These are phyloP conservation scores for Debaryomycetaceae sp. DNA, from an alignment of 1,139 yeast species.

Conservation along the genomic window DNA sequence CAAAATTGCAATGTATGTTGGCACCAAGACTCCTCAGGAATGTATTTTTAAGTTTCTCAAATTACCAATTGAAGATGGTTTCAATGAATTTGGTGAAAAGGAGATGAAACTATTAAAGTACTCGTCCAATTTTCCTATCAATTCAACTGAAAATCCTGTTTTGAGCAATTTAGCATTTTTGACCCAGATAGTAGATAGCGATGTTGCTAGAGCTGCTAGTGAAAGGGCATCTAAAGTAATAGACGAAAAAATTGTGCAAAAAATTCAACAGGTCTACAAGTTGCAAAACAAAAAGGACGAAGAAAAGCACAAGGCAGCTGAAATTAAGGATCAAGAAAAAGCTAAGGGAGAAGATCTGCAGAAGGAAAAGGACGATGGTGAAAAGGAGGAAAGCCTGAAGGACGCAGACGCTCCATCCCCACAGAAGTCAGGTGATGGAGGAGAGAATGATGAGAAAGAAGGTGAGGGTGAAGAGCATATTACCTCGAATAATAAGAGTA, in stretches of 20 bases:
- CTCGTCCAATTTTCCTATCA: constrained; percentile 79
- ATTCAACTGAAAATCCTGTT: constrained; percentile 87
- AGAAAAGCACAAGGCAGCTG: background rate
- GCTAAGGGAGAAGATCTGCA: background rate
- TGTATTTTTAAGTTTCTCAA: constrained; percentile 78
- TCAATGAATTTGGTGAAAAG: constrained; percentile 44
- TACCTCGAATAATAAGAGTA: background rate
- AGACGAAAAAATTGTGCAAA: constrained; percentile 45
- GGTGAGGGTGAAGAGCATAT: no score
- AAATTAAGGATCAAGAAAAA: constrained; percentile 10
- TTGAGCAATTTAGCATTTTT: constrained; percentile 85
- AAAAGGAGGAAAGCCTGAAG: background rate
- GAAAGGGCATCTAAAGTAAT: constrained; percentile 57
- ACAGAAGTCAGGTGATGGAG: background rate
- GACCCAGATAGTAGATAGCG: constrained; percentile 84
- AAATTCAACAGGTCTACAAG: constrained; percentile 26
- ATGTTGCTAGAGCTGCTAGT: constrained; percentile 81
- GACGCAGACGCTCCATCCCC: background rate
- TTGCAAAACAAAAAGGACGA: constrained; percentile 7
- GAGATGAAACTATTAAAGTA: constrained; percentile 64
- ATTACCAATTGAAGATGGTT: constrained; percentile 78
- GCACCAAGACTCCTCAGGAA: constrained; percentile 71
- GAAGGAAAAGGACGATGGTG: constrained; percentile 4
- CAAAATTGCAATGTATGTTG: constrained; percentile 61
- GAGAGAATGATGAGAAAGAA: background rate